phyloP scores from a whole-genome alignment of 2,329 filamentous ascomycete species.

The Penicillium expansum region DNA sequence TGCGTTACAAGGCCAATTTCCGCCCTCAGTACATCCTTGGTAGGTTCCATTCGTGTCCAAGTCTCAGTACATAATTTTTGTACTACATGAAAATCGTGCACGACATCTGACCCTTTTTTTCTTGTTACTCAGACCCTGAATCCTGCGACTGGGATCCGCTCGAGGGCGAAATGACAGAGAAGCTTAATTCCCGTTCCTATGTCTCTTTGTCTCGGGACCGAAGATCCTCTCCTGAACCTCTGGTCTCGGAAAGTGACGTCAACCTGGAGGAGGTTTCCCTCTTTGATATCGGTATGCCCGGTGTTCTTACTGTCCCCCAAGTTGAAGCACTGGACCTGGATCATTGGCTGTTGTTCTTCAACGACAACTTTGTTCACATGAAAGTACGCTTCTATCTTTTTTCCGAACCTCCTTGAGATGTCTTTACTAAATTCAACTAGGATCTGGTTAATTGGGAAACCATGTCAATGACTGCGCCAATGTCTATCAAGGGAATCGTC shows the following conservation, averaged over 20 bases:
- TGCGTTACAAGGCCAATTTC: conserved; percentile 51
- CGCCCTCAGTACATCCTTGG: conserved; percentile 50
- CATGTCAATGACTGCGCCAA: conserved; percentile 42
- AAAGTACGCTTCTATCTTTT: conserved; percentile 30
- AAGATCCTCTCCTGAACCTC: conserved; percentile 11
- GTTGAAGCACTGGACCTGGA: conserved; percentile 44
- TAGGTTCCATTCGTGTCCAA: conserved; percentile 22
- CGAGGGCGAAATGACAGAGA: conserved; percentile 41
- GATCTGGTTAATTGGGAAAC: conserved; percentile 49
- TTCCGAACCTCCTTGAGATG: neutral
- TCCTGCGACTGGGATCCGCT: conserved; percentile 46
- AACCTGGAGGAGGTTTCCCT: conserved; percentile 43
- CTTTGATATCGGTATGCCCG: conserved; percentile 48
- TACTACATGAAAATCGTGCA: neutral
- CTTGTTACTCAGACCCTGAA: conserved; percentile 43
- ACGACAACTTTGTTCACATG: conserved; percentile 44
- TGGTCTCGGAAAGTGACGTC: conserved; percentile 10
- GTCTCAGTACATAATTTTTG: neutral
- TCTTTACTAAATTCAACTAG: conserved; percentile 23
- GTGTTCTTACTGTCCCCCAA: conserved; percentile 44
- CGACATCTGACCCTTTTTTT: conserved; percentile 2
- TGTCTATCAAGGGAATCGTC: conserved; percentile 48
- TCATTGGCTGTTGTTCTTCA: conserved; percentile 45
- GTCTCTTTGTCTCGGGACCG: conserved; percentile 46
- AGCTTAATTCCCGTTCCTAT: conserved; percentile 45